A percentile compares a stretch with the other conserved stretches of the same genome.
Conservation (phyloP, 2,329 filamentous ascomycete genomes). For the Ceratocystis harringtonii region DNA sequence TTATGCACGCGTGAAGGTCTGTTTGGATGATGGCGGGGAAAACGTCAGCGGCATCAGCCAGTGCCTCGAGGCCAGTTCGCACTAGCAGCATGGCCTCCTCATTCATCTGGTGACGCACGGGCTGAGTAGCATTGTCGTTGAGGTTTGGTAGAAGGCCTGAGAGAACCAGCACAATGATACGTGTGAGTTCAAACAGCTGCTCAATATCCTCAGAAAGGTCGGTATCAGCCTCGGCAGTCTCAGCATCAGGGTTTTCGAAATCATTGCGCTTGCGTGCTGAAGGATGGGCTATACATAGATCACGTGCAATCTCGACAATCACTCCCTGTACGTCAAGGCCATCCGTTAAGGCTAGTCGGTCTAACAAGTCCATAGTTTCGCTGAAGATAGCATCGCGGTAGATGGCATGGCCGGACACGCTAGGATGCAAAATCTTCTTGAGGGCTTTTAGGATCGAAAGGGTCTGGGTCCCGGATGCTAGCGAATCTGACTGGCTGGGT, state of each 20-base stretch:
- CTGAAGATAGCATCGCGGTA: constrained; percentile 93
- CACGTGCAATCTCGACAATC: constrained; percentile 86
- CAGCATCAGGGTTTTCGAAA: background rate
- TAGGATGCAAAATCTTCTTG: constrained; percentile 87
- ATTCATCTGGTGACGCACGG: constrained; percentile 60
- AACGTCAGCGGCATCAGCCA: constrained; percentile 88
- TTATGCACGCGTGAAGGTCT: constrained; percentile 87
- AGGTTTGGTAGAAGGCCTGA: constrained; percentile 77
- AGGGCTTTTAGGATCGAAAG: constrained; percentile 79
- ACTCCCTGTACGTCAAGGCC: constrained; percentile 75
- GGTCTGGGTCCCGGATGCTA: constrained; percentile 62
- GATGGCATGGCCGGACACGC: constrained; percentile 89
- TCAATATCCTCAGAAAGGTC: constrained; percentile 94
- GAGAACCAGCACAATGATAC: constrained; percentile 88
- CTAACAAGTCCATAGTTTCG: constrained; percentile 90
- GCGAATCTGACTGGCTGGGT: constrained; percentile 37
- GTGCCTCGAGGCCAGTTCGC: constrained; percentile 63
- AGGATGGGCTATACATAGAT: constrained; percentile 79
- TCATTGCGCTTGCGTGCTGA: constrained; percentile 48
- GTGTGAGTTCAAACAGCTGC: constrained; percentile 88
- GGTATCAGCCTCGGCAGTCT: constrained; percentile 41
- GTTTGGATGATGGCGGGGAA: constrained; percentile 95
- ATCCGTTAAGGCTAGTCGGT: constrained; percentile 83
- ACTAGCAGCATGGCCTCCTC: constrained; percentile 77
- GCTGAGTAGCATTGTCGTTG: constrained; percentile 42